Conservation (phyloP, 2,329 filamentous ascomycete species). For the Plectosphaerella sp. region DNA sequence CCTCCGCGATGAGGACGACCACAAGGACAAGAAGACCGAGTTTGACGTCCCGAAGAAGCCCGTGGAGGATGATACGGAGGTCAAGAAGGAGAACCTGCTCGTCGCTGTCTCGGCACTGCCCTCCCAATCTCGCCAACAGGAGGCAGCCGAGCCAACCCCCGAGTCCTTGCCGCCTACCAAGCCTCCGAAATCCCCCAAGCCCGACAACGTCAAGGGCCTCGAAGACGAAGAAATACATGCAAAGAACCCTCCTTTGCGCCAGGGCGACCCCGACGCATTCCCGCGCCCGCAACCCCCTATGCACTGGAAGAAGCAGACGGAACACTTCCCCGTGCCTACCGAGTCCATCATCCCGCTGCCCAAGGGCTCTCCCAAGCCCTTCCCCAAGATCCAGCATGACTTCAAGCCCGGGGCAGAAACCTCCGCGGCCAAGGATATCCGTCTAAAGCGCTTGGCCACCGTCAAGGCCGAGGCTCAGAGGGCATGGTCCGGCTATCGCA, state of each 20-base stretch:
- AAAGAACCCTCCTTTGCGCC: conserved; percentile 18
- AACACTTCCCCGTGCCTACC: conserved; percentile 72
- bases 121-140: neutral
- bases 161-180: neutral
- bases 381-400: conserved; percentile 72
- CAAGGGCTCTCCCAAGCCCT: conserved; percentile 60
- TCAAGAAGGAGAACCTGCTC: neutral
- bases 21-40: conserved; percentile 20
- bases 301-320: conserved; percentile 71
- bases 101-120: neutral
- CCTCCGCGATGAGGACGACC: conserved; percentile 1
- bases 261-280: conserved; percentile 3
- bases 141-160: neutral
- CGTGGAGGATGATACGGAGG: too few relatives aligned
- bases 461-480: conserved; percentile 73
- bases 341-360: conserved; percentile 73
- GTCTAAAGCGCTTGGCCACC: conserved; percentile 57
- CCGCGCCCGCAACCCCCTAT: conserved; percentile 25
- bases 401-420: conserved; percentile 63
- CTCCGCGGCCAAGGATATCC: conserved; percentile 47
- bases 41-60: too few relatives aligned
- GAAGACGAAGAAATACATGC: conserved; percentile 14
- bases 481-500: conserved; percentile 79
- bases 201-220: neutral
- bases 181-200: neutral